Percentiles rank a stretch among this genome's conserved stretches.
These are phyloP conservation scores for Colletotrichum orchidophilum DNA, from an alignment of 2,329 filamentous ascomycete genomes.

Conservation along the genomic window DNA sequence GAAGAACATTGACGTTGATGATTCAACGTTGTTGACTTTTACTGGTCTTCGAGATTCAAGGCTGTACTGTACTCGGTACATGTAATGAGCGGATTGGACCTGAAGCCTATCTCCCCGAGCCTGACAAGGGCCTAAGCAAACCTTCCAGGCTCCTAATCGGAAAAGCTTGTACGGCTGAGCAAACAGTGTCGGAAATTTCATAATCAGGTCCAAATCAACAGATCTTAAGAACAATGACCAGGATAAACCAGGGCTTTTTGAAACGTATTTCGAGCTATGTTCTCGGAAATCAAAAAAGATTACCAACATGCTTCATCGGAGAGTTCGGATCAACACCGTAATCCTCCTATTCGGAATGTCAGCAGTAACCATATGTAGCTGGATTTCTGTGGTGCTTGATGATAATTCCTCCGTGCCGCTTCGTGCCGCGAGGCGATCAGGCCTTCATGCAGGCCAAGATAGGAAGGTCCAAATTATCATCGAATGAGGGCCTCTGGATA, in stretches of 20 bases:
- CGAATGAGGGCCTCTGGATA: slow-evolving; percentile 5
- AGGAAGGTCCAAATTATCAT: slow-evolving; percentile 14
- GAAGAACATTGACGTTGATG: neutral
- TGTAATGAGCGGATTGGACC: neutral
- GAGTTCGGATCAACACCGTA: neutral
- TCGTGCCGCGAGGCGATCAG: neutral
- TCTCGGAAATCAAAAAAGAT: neutral
- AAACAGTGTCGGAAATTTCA: too few relatives aligned
- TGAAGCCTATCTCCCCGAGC: neutral
- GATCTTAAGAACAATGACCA: too few relatives aligned
- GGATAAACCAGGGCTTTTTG: too few relatives aligned
- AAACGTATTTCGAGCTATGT: too few relatives aligned
- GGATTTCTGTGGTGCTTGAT: neutral
- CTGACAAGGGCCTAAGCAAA: neutral
- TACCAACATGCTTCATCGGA: neutral
- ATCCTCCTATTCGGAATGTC: neutral
- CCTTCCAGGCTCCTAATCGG: neutral
- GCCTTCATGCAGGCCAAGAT: neutral
- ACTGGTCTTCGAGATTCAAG: neutral
- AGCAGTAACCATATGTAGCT: neutral
- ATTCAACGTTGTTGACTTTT: neutral
- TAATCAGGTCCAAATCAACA: too few relatives aligned
- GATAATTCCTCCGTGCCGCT: neutral
- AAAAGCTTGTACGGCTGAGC: too few relatives aligned
- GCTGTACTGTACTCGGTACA: too few relatives aligned